phyloP scores from a whole-genome alignment of 306 rosid genomes.

The Vicia faba region DNA sequence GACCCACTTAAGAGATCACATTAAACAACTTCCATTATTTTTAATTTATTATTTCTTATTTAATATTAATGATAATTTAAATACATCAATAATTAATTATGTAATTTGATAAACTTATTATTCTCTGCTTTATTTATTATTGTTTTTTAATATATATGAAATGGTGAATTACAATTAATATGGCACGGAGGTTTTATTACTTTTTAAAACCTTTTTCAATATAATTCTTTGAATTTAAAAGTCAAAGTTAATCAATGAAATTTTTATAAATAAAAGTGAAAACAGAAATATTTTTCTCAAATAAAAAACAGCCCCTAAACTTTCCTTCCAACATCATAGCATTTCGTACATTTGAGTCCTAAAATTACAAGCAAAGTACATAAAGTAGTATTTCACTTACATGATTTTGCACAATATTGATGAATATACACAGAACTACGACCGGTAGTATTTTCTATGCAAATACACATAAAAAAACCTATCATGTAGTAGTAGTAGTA shows the following conservation, averaged over 20 bases:
- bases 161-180: too few relatives aligned
- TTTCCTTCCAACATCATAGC: background rate
- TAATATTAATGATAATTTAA: too few relatives aligned
- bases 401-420: constrained; percentile 28
- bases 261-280: background rate
- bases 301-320: background rate
- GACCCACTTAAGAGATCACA: too few relatives aligned
- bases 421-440: constrained; percentile 24
- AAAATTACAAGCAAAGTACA: constrained; percentile 35
- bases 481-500: background rate
- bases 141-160: too few relatives aligned
- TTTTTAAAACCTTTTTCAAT: background rate
- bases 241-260: background rate
- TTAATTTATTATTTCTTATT: too few relatives aligned
- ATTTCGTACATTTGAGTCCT: constrained; percentile 28
- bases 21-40: too few relatives aligned
- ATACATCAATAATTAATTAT: too few relatives aligned
- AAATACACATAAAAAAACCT: constrained; percentile 19
- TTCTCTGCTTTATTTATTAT: too few relatives aligned
- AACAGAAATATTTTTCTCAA: background rate
- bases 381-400: constrained; percentile 33
- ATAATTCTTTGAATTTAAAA: background rate
- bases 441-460: constrained; percentile 22
- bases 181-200: too few relatives aligned
- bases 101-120: too few relatives aligned